A percentile compares a stretch with the other conserved stretches of the same genome.
phyloP scores from a whole-genome alignment of 805 yeast species.

The Lipomyces starkeyi region DNA sequence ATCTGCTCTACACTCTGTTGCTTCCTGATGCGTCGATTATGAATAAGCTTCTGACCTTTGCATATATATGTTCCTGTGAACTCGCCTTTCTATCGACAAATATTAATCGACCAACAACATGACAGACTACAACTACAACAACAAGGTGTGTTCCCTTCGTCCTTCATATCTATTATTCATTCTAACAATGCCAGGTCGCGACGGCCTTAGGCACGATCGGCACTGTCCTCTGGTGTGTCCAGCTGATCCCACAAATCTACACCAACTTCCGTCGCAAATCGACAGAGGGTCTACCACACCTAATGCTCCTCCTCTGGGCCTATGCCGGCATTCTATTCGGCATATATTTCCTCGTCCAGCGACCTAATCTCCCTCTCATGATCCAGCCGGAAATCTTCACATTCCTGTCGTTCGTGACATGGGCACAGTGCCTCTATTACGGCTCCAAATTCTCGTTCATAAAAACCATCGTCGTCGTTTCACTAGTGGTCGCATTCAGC shows the following conservation, averaged over 20 bases:
- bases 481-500: constrained; percentile 51
- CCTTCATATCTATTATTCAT: neutral
- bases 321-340: constrained; percentile 81
- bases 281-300: constrained; percentile 86
- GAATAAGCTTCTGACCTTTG: neutral
- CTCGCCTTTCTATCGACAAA: neutral
- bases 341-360: constrained; percentile 75
- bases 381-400: constrained; percentile 89
- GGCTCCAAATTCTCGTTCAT: constrained; percentile 40
- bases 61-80: neutral
- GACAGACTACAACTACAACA: neutral
- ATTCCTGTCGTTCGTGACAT: constrained; percentile 67
- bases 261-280: constrained; percentile 76
- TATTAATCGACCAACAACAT: neutral
- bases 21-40: neutral
- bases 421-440: constrained; percentile 69
- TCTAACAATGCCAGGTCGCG: constrained; percentile 8
- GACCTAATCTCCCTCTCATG: constrained; percentile 76
- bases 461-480: constrained; percentile 50
- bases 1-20: neutral
- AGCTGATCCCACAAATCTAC: constrained; percentile 82
- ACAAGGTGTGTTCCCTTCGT: neutral
- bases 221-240: constrained; percentile 91
- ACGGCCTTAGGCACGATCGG: constrained; percentile 78
- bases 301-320: constrained; percentile 87